Evolutionary conservation across 2,329 filamentous ascomycete genomes (phyloP).

Genomic region (Emergomyces orientalis): DNA sequence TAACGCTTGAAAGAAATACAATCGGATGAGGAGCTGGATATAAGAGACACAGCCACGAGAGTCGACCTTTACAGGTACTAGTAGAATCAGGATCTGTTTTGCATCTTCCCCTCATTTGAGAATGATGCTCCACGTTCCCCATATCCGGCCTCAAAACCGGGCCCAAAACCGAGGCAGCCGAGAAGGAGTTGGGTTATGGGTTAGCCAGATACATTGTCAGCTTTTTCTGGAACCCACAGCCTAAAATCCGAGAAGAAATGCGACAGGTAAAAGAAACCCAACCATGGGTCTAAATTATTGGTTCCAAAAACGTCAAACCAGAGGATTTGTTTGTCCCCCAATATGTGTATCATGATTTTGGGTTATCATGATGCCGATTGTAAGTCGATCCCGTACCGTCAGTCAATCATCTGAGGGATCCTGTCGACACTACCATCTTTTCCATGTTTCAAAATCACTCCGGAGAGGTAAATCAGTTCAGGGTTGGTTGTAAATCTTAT

Average conservation of each 20-base stretch:
- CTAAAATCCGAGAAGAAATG: too few relatives aligned
- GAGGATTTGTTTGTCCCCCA: too few relatives aligned
- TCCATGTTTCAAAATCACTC: not conserved
- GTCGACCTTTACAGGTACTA: too few relatives aligned
- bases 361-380: not conserved
- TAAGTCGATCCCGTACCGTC: not conserved
- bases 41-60: not conserved
- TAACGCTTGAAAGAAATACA: too few relatives aligned
- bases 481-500: not conserved
- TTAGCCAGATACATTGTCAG: not conserved
- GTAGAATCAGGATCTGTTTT: too few relatives aligned
- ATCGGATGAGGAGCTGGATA: not conserved
- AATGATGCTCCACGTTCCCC: too few relatives aligned
- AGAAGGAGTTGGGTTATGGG: not conserved
- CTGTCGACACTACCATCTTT: not conserved
- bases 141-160: too few relatives aligned
- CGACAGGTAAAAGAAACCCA: not conserved
- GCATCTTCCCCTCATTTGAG: too few relatives aligned
- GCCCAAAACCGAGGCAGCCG: not conserved
- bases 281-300: not conserved
- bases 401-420: not conserved
- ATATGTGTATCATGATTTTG: not conserved
- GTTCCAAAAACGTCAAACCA: not conserved
- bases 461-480: not conserved
- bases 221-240: not conserved